These are phyloP conservation scores for Batrachochytrium dendrobatidis DNA, from an alignment of 371 early-diverging fungal genomes.

Conservation along the genomic window DNA sequence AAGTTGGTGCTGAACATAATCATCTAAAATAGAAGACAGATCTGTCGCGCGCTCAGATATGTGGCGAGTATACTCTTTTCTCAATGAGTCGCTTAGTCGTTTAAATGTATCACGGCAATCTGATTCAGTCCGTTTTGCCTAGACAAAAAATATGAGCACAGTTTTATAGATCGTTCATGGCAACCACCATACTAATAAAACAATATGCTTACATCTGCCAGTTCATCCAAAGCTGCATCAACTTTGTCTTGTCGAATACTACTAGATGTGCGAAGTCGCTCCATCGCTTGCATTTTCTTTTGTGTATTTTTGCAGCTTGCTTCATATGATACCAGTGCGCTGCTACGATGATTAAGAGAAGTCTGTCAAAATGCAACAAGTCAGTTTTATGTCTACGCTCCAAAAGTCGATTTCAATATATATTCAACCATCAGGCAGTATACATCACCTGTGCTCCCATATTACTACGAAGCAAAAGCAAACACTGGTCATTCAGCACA, in stretches of 20 bases:
- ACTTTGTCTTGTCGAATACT: slow-evolving; percentile 1
- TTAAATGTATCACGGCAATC: background rate
- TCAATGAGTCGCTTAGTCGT: background rate
- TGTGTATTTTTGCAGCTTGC: background rate
- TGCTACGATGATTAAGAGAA: background rate
- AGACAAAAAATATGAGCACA: background rate
- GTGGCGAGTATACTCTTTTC: background rate
- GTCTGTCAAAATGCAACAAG: too few relatives aligned
- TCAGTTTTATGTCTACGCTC: too few relatives aligned
- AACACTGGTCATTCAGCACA: background rate
- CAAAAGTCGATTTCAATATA: too few relatives aligned
- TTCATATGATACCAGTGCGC: background rate
- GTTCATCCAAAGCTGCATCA: background rate
- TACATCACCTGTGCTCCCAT: background rate
- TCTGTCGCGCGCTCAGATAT: background rate
- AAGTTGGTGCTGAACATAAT: background rate
- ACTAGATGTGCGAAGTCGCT: background rate
- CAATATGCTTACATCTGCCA: background rate
- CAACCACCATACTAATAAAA: background rate
- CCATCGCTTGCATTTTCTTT: background rate
- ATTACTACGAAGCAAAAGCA: background rate
- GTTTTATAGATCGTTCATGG: background rate
- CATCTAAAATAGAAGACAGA: background rate
- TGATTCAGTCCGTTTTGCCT: background rate
- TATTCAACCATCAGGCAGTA: too few relatives aligned